Percentiles rank a stretch among this genome's conserved stretches.
These are phyloP conservation scores for Aspergillus fumigatiaffinis DNA, from an alignment of 2,329 filamentous ascomycete genomes.

Conservation along the genomic window DNA sequence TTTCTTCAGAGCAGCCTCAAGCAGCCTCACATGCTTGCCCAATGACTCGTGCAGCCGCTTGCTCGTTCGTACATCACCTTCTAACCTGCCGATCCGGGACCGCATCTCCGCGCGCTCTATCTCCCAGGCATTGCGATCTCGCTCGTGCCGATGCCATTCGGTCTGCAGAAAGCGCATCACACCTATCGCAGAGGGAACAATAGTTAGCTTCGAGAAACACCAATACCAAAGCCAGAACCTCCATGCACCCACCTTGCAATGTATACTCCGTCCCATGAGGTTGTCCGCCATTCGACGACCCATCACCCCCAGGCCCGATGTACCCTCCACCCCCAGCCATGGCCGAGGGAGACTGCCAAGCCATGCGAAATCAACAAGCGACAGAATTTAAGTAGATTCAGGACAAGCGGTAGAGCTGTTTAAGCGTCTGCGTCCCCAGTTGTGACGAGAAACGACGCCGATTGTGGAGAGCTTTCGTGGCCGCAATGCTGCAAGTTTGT, in stretches of 20 bases:
- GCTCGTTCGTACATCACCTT: constrained; percentile 81
- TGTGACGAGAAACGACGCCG: not conserved
- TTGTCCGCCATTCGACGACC: constrained; percentile 43
- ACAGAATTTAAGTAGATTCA: not conserved
- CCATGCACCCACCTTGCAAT: constrained; percentile 56
- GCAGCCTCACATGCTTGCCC: constrained; percentile 82
- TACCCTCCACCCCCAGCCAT: constrained; percentile 55
- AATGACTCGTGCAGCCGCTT: constrained; percentile 86
- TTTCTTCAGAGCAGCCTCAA: constrained; percentile 82
- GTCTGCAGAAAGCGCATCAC: constrained; percentile 99
- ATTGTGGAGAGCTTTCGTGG: constrained; percentile 5
- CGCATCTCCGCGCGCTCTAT: constrained; percentile 99
- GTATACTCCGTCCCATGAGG: constrained; percentile 67
- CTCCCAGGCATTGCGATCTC: constrained; percentile 97
- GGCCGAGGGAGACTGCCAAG: constrained; percentile 66
- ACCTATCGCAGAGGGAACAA: constrained; percentile 48
- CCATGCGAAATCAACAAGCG: constrained; percentile 47
- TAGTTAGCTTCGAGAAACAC: constrained; percentile 17
- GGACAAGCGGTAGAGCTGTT: not conserved
- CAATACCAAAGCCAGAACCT: not conserved
- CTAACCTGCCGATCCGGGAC: constrained; percentile 87
- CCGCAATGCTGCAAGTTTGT: constrained; percentile 16
- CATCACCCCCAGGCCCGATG: constrained; percentile 43
- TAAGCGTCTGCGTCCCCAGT: not conserved
- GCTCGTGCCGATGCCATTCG: constrained; percentile 98